Base-by-base conservation (phyloP, 768 basidiomycete species). In the Boletellus sp. region DNA sequence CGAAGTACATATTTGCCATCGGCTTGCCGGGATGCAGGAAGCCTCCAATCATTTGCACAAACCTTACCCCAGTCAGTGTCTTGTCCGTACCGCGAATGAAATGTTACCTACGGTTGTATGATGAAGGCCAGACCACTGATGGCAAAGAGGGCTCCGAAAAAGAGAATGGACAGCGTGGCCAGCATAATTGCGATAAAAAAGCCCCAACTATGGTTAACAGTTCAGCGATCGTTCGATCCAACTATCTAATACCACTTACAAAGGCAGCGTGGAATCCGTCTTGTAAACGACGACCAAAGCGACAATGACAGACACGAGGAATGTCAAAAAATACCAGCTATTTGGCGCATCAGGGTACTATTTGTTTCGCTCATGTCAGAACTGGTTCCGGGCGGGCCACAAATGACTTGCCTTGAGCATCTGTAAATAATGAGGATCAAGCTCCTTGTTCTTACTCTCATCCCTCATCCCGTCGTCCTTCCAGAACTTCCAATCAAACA, bases 261-360 rank as follows among this genome's bases (percentile, higher is more conserved):
- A 81, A 19, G 81, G 81, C 10, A 84, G 61, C 3, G 73, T 76
- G 6, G 79, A 78, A 46, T 76, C 55, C n/a, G 73, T 75, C 26
- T 76, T 73, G 62, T 82, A 83, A 52, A 77, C 68, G 4, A 77
- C 75, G 6, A 76, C 72, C 71, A 82, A 73, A 0, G 79, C 80
- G 67, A 82, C 75, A 3, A 75, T 66, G 47, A 78, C 70, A 26
- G 61, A 66, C 4, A 59, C 2, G 5, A 60, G 16, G 22, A 70
- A 45, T 7, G 56, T 57, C 3, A 56, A 22, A 16, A 56, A 52
- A 55, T 72, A 72, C 72, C 70, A 72, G 34, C 61, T 64, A 31
- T 65, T 57, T 13, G 66, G 71, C 20, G 62, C 63, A 38, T 73
- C 69, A 16, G 63, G 58, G 48, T 73, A 73, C 69, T 71, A 50